Base-by-base conservation (phyloP, 169 alveolate genomes). In the Plasmodium adleri region DNA sequence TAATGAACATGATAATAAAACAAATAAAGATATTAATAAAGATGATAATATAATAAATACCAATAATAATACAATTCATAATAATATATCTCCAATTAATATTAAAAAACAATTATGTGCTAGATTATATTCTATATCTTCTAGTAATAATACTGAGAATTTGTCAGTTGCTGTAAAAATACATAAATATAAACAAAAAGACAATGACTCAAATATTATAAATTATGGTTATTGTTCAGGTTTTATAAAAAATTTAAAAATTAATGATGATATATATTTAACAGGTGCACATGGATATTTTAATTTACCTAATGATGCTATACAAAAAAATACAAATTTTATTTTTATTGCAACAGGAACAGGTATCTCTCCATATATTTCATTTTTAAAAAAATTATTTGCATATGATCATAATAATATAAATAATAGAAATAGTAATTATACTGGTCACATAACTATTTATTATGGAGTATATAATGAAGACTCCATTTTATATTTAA, bases 311-410 rank as follows among this genome's bases (percentile, higher is more conserved):
- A 22, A 83, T 17, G 68, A 83, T 70, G 73, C 70, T 43, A 22
- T 68, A 8, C 32, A 68, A 68, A 45, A 67, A 32, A 83, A 68
- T 68, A 73, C 17, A 58, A 92, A 94, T n/a, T 72, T 94, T 58
- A 54, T 94, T 49, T 88, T 94, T 8, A 67, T 94, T 15, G 96
- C 94, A 12, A 92, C 96, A 8, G 96, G 96, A 7, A 94, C 95
- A 39, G 96, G 96, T 0, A 92, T 94, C 10, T 91, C 93, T 52
- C 96, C 96, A 0, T 92, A 64, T 63, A 86, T 91, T 60, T 68
- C 93, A 2, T 94, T 90, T 66, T 59, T 92, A 45, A 90, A 88
- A 52, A 83, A 83, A 67, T 28, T 83, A 2, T 83, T 71, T 49
- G 83, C 72, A 8, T n/a, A 58, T 17, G 60, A 92, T 6, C 22